These are phyloP conservation scores for Parastagonospora avenae DNA, from an alignment of 2,329 filamentous ascomycete genomes.

Conservation along the genomic window DNA sequence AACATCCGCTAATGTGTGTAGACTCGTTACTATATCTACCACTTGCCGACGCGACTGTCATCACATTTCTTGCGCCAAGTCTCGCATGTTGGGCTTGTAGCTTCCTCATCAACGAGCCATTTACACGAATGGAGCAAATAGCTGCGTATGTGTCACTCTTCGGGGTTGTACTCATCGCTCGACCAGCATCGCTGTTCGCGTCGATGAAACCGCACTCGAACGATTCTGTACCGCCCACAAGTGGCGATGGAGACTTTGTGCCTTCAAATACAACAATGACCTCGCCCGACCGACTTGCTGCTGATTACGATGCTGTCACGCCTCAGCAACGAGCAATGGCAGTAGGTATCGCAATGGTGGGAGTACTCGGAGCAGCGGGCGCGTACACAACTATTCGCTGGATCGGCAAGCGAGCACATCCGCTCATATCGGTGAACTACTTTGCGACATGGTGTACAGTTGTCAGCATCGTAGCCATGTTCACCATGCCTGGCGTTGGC, in stretches of 20 bases:
- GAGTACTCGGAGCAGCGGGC: slow-evolving; percentile 75
- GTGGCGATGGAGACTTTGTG: slow-evolving; percentile 36
- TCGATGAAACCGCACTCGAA: slow-evolving; percentile 25
- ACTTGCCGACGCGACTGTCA: slow-evolving; percentile 84
- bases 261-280: slow-evolving; percentile 38
- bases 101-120: slow-evolving; percentile 75
- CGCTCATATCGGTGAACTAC: slow-evolving; percentile 85
- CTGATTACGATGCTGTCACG: slow-evolving; percentile 55
- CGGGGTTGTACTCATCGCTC: slow-evolving; percentile 83
- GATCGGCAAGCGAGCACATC: slow-evolving; percentile 79
- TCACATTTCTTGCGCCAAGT: slow-evolving; percentile 83
- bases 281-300: slow-evolving; percentile 29
- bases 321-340: slow-evolving; percentile 71
- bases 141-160: slow-evolving; percentile 75
- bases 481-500: slow-evolving; percentile 59
- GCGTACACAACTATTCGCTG: slow-evolving; percentile 78
- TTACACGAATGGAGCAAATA: slow-evolving; percentile 76
- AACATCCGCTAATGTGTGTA: slow-evolving; percentile 35
- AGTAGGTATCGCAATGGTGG: slow-evolving; percentile 73
- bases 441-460: slow-evolving; percentile 74
- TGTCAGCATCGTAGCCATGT: slow-evolving; percentile 67
- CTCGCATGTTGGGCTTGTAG: slow-evolving; percentile 82
- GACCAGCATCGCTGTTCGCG: slow-evolving; percentile 65
- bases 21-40: slow-evolving; percentile 77
- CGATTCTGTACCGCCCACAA: slow-evolving; percentile 34